Percentiles rank a stretch among this genome's conserved stretches.
phyloP scores from a whole-genome alignment of 2,329 filamentous ascomycete genomes.

The Colletotrichum acutatum region DNA sequence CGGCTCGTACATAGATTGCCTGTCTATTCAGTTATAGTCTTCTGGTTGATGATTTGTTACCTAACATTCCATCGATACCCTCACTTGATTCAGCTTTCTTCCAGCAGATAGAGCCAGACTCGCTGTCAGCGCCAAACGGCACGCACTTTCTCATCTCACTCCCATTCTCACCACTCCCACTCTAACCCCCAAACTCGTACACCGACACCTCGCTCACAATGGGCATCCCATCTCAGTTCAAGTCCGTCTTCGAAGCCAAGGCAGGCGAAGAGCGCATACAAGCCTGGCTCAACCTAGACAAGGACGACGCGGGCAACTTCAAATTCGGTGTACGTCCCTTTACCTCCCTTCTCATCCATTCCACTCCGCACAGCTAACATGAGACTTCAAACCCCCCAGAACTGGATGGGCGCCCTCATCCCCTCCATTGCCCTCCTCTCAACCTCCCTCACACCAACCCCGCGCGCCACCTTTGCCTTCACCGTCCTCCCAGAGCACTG shows the following conservation, averaged over 20 bases:
- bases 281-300: constrained; percentile 45
- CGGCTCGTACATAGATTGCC: too few relatives aligned
- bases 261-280: constrained; percentile 42
- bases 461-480: constrained; percentile 57
- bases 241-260: constrained; percentile 27
- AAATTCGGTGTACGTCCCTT: constrained; percentile 44
- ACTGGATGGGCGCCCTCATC: constrained; percentile 56
- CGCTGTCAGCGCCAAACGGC: not conserved
- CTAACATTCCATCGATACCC: not conserved
- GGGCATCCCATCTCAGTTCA: not conserved
- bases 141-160: not conserved
- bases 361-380: too few relatives aligned
- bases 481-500: constrained; percentile 61
- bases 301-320: constrained; percentile 41
- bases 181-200: too few relatives aligned
- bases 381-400: too few relatives aligned
- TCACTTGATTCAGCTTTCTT: not conserved
- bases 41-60: not conserved
- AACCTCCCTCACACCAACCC: constrained; percentile 48
- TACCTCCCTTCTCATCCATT: not conserved
- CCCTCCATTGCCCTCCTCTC: constrained; percentile 55
- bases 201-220: not conserved
- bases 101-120: not conserved
- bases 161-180: not conserved
- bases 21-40: not conserved